A percentile compares a stretch with the other conserved stretches of the same genome.
These are phyloP conservation scores for Cladosporium cucumerinum DNA, from an alignment of 2,329 filamentous ascomycete genomes.

Conservation along the genomic window DNA sequence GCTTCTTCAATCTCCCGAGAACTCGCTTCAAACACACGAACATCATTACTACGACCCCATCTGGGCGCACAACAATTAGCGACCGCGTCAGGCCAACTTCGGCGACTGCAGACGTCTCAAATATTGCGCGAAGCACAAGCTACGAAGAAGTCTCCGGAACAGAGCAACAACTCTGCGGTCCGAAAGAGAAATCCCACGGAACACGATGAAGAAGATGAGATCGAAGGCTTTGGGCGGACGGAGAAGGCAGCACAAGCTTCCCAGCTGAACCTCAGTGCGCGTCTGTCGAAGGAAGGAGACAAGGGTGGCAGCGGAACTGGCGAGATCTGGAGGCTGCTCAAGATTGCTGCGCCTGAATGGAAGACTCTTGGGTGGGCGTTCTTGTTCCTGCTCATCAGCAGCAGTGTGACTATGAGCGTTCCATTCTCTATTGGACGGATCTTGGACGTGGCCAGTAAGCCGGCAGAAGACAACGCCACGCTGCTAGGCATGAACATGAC, in stretches of 20 bases:
- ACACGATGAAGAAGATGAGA: slow-evolving; percentile 49
- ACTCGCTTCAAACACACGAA: background rate
- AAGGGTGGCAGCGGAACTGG: slow-evolving; percentile 48
- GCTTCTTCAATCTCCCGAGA: slow-evolving; percentile 2
- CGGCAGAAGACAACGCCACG: slow-evolving; percentile 55
- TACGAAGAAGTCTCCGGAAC: slow-evolving; percentile 10
- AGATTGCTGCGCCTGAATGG: slow-evolving; percentile 82
- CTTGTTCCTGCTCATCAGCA: slow-evolving; percentile 80
- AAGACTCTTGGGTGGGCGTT: slow-evolving; percentile 79
- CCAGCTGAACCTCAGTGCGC: slow-evolving; percentile 84
- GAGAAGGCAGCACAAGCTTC: slow-evolving; percentile 84
- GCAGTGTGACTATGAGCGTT: slow-evolving; percentile 90
- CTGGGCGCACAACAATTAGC: background rate
- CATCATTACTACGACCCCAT: background rate
- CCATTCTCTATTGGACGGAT: slow-evolving; percentile 97
- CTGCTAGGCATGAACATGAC: slow-evolving; percentile 81
- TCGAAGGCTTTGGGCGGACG: slow-evolving; percentile 65
- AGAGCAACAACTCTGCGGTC: background rate
- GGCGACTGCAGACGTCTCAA: slow-evolving; percentile 17
- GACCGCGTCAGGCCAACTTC: background rate
- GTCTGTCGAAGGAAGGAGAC: slow-evolving; percentile 75
- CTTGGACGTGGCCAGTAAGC: slow-evolving; percentile 81
- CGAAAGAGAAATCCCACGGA: slow-evolving; percentile 27
- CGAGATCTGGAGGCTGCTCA: slow-evolving; percentile 84
- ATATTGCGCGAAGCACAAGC: slow-evolving; percentile 19